Evolutionary conservation across 768 basidiomycete species (phyloP).

Genomic region (Serendipita indica): DNA sequence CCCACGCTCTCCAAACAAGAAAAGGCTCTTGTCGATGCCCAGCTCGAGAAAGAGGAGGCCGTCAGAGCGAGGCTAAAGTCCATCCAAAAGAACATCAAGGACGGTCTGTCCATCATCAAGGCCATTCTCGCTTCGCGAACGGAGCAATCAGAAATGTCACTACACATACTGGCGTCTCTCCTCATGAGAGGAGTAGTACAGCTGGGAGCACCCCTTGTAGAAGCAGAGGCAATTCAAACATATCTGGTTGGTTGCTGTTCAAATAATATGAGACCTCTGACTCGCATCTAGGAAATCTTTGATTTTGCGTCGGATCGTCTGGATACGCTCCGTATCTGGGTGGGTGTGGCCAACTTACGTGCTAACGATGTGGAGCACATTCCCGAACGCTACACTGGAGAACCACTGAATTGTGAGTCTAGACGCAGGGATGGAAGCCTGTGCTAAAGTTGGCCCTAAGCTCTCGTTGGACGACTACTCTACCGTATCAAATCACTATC

Average conservation of each 20-base stretch:
- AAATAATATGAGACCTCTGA: not conserved
- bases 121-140: constrained; percentile 40
- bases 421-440: not conserved
- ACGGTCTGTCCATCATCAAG: constrained; percentile 55
- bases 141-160: constrained; percentile 39
- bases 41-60: constrained; percentile 63
- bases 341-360: constrained; percentile 74
- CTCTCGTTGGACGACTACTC: constrained; percentile 66
- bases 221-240: constrained; percentile 47
- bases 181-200: constrained; percentile 53
- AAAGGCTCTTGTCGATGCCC: constrained; percentile 65
- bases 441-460: constrained; percentile 27
- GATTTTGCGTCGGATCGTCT: constrained; percentile 61
- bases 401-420: constrained; percentile 47
- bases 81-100: constrained; percentile 40
- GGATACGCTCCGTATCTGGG: constrained; percentile 48
- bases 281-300: constrained; percentile 40
- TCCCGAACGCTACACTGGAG: constrained; percentile 56
- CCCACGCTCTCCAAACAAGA: constrained; percentile 70
- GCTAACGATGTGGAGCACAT: constrained; percentile 49
- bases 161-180: constrained; percentile 42
- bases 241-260: constrained; percentile 44
- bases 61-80: constrained; percentile 44
- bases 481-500: constrained; percentile 70
- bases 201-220: constrained; percentile 47